Evolutionary conservation across 2,329 filamentous ascomycete genomes (phyloP).

Genomic region (Alternaria sp.): DNA sequence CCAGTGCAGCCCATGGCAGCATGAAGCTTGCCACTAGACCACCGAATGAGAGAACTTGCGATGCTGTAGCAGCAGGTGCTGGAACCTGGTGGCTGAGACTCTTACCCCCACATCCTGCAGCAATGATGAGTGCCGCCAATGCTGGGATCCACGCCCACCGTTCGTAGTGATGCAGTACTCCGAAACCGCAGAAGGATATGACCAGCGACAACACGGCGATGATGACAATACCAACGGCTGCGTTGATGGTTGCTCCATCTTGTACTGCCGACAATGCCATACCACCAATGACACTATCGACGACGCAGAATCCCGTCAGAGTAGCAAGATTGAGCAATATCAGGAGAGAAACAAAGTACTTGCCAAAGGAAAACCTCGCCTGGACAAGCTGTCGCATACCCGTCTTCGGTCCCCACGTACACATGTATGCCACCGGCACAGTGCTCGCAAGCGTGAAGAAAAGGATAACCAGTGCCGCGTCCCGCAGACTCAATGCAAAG

Average conservation of each 20-base stretch:
- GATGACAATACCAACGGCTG: conserved; percentile 68
- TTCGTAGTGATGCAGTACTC: conserved; percentile 64
- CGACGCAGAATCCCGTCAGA: conserved; percentile 69
- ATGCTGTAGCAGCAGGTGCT: conserved; percentile 55
- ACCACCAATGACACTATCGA: conserved; percentile 68
- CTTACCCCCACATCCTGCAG: conserved; percentile 63
- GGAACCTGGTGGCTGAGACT: conserved; percentile 59
- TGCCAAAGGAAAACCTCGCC: conserved; percentile 66
- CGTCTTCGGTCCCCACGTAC: conserved; percentile 67
- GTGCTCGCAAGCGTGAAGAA: conserved; percentile 69
- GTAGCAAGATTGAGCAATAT: conserved; percentile 70
- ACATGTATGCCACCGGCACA: conserved; percentile 64
- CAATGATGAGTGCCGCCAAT: conserved; percentile 63
- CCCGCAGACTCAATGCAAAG: conserved; percentile 64
- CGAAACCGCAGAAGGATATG: conserved; percentile 69
- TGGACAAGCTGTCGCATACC: conserved; percentile 73
- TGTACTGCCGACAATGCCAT: conserved; percentile 53
- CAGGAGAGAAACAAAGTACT: conserved; percentile 66
- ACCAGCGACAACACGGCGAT: conserved; percentile 65
- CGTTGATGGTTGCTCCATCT: conserved; percentile 54
- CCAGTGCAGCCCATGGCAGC: conserved; percentile 67
- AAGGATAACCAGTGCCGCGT: conserved; percentile 66
- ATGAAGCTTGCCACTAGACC: conserved; percentile 70
- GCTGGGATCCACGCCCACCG: conserved; percentile 66
- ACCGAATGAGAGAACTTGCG: conserved; percentile 63